Evolutionary conservation across 768 basidiomycete genomes (phyloP).

Genomic region (Boletus patriciae): DNA sequence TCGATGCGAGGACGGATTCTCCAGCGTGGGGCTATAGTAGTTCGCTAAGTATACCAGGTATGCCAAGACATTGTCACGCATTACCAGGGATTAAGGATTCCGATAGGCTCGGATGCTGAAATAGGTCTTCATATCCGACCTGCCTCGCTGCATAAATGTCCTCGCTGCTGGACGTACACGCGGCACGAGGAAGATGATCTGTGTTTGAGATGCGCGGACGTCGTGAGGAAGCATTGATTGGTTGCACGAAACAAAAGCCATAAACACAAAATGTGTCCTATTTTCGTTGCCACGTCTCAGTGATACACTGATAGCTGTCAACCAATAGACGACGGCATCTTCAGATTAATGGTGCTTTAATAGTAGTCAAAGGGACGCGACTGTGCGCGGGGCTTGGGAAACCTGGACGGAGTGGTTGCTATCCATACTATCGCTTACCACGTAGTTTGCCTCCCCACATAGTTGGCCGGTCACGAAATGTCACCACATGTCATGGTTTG

Average conservation of each 20-base stretch:
- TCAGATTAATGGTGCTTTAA: no score
- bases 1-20: constrained; percentile 39
- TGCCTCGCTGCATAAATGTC: constrained; percentile 69
- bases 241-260: neutral
- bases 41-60: constrained; percentile 48
- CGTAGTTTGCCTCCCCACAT: no score
- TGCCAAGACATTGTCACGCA: constrained; percentile 9
- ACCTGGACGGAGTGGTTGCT: no score
- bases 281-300: neutral
- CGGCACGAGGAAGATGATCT: constrained; percentile 49
- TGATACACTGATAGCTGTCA: neutral
- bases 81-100: neutral
- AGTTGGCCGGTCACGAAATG: no score
- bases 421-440: no score
- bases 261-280: neutral
- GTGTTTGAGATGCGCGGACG: constrained; percentile 61
- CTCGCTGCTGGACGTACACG: constrained; percentile 87
- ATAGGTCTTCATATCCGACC: constrained; percentile 60
- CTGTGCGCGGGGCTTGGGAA: no score
- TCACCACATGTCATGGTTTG: no score
- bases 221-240: constrained; percentile 13
- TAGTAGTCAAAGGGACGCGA: no score
- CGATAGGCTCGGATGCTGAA: constrained; percentile 13
- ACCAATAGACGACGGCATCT: neutral
- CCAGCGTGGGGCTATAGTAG: constrained; percentile 52